Evolutionary conservation across 2,329 filamentous ascomycete genomes (phyloP), one percentile per base, ranked within the genome.

Genomic region (Sphaerulina musiva): DNA sequence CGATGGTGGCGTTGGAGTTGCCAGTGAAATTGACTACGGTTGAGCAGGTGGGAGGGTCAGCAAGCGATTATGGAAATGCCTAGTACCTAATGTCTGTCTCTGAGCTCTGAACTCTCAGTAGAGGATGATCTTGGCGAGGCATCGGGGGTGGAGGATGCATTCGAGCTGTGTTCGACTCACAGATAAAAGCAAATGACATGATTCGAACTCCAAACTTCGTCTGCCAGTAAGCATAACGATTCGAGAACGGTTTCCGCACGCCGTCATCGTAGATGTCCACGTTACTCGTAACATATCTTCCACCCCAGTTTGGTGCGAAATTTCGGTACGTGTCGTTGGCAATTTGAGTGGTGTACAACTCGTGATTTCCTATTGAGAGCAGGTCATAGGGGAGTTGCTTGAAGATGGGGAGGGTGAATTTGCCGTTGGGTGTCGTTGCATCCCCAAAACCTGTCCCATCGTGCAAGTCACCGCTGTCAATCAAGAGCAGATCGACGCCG

Each of bases 401-500:
- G 59, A 79, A 80, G 47, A 80, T 74, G 1, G 70, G 70, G 56
- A 78, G 79, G 1, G 79, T 80, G 20, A 80, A 59, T 40, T 74
- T 69, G 42, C 81, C 83, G 57, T 84, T 82, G 2, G 77, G 76
- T 1, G 66, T 70, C 0, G 82, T 84, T 7, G 44, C 47, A 29
- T 57, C 55, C 12, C 50, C 81, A 45, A 85, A 69, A 1, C 82
- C 82, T 29, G 79, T 79, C 2, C 83, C 83, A 57, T 86, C 82
- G 63, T 86, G 82, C n/a, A 86, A 70, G 65, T 86, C 83, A 40
- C 80, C 81, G 42, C 80, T 83, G 62, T 85, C 82, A 46, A 84
- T 68, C 10, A 84, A 66, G 46, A 85, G 70, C 53, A 84, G 63
- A 60, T 85, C 82, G 5, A 84, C 81, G 8, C 77, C 76, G 59